Percentiles rank a stretch among this genome's conserved stretches.
Evolutionary conservation across 129 eudicot genomes (phyloP).

Genomic region (Lonicera japonica): DNA sequence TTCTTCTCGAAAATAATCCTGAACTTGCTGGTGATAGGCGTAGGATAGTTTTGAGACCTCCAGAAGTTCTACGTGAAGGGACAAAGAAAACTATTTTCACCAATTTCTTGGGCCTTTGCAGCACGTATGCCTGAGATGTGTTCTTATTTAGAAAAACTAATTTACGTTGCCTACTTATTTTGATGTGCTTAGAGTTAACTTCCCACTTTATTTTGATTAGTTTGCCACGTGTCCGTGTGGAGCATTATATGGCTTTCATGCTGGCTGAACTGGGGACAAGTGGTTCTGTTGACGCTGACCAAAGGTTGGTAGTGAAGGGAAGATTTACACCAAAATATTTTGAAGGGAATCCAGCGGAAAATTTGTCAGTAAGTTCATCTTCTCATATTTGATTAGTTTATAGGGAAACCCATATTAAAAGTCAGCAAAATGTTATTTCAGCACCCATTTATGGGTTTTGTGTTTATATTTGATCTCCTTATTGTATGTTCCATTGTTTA

Average conservation of each 20-base stretch:
- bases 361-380: conserved; percentile 59
- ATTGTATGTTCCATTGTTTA: neutral
- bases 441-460: neutral
- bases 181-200: neutral
- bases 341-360: conserved; percentile 70
- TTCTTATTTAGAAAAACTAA: too few relatives aligned
- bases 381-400: too few relatives aligned
- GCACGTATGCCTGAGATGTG: conserved; percentile 35
- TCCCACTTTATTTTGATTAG: neutral
- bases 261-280: conserved; percentile 87
- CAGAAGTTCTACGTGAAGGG: conserved; percentile 90
- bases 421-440: neutral
- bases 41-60: conserved; percentile 86
- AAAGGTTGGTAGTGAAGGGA: conserved; percentile 70
- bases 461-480: neutral
- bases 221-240: conserved; percentile 30
- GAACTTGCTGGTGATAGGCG: conserved; percentile 86
- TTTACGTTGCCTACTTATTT: too few relatives aligned
- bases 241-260: conserved; percentile 79
- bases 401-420: neutral
- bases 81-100: conserved; percentile 86
- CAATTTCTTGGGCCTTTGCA: conserved; percentile 81
- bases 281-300: conserved; percentile 90
- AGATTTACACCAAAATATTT: conserved; percentile 74
- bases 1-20: conserved; percentile 83